Evolutionary conservation across 75 land plant species (phyloP).

Genomic region (Pinus tabuliformis): DNA sequence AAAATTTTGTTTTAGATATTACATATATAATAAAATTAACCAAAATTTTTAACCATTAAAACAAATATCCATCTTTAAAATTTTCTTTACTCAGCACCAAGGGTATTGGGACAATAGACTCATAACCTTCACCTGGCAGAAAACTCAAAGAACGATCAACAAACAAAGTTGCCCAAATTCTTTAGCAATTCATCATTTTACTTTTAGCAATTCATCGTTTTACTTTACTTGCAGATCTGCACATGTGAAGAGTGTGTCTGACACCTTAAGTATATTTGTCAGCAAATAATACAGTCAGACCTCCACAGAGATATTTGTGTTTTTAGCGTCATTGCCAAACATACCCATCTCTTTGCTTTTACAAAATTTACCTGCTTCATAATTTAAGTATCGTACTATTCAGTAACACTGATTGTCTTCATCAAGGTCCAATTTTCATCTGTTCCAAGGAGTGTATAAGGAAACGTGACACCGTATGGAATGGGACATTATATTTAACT

Average conservation of each 20-base stretch:
- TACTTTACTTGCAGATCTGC: slow-evolving; percentile 87
- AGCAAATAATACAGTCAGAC: slow-evolving; percentile 96
- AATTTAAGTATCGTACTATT: slow-evolving; percentile 64
- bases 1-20: too few relatives aligned
- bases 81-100: slow-evolving; percentile 15
- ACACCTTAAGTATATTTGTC: slow-evolving; percentile 91
- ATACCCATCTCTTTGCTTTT: slow-evolving; percentile 94
- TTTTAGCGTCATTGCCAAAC: slow-evolving; percentile 96
- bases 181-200: slow-evolving; percentile 87
- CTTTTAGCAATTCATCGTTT: too few relatives aligned
- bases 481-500: too few relatives aligned
- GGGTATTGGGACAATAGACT: slow-evolving; percentile 73
- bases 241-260: slow-evolving; percentile 95
- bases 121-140: slow-evolving; percentile 91
- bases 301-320: slow-evolving; percentile 81
- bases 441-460: slow-evolving; percentile 91
- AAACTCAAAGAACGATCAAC: slow-evolving; percentile 68
- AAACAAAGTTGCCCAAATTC: slow-evolving; percentile 88
- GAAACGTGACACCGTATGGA: slow-evolving; percentile 65
- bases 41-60: too few relatives aligned
- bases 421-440: slow-evolving; percentile 92
- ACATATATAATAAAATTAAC: too few relatives aligned
- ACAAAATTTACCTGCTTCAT: slow-evolving; percentile 99
- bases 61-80: too few relatives aligned
- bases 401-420: slow-evolving; percentile 97